Percentiles rank a stretch among this genome's conserved stretches.
Evolutionary conservation across 106 monocot species (phyloP).

Genomic region (Hemerocallis citrina): DNA sequence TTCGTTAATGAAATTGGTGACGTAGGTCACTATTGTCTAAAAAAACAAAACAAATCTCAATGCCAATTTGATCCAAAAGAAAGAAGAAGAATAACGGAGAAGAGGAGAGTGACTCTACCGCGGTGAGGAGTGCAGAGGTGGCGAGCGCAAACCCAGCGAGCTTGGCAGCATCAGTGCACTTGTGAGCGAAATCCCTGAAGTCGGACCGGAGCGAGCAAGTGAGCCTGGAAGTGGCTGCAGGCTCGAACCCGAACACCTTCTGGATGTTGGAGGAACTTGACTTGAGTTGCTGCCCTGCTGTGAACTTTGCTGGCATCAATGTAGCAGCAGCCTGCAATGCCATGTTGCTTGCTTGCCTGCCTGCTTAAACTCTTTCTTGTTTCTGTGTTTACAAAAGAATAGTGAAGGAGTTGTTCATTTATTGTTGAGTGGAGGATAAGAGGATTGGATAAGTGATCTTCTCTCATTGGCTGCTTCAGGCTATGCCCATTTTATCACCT

Average conservation of each 20-base stretch:
- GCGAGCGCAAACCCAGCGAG: slow-evolving; percentile 87
- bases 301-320: slow-evolving; percentile 64
- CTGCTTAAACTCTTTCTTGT: background rate
- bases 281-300: slow-evolving; percentile 25
- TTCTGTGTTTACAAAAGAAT: background rate
- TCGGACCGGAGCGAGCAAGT: slow-evolving; percentile 71
- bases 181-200: slow-evolving; percentile 54
- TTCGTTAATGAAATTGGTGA: too few species aligned
- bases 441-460: slow-evolving; percentile 43
- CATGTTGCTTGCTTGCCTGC: slow-evolving; percentile 13
- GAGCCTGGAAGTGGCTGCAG: slow-evolving; percentile 30
- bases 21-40: too few species aligned
- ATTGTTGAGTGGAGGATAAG: slow-evolving; percentile 22
- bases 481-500: too few species aligned
- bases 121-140: slow-evolving; percentile 78
- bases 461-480: slow-evolving; percentile 30
- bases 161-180: slow-evolving; percentile 78
- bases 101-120: too few species aligned
- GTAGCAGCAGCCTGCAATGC: slow-evolving; percentile 86
- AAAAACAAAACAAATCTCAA: too few species aligned
- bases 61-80: too few species aligned
- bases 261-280: slow-evolving; percentile 21
- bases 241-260: slow-evolving; percentile 65
- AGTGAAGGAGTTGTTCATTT: slow-evolving; percentile 7
- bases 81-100: background rate